Percentiles rank a stretch among this genome's conserved stretches.
These are phyloP conservation scores for Acrodontium crateriforme DNA, from an alignment of 2,329 filamentous ascomycete genomes.

Conservation along the genomic window DNA sequence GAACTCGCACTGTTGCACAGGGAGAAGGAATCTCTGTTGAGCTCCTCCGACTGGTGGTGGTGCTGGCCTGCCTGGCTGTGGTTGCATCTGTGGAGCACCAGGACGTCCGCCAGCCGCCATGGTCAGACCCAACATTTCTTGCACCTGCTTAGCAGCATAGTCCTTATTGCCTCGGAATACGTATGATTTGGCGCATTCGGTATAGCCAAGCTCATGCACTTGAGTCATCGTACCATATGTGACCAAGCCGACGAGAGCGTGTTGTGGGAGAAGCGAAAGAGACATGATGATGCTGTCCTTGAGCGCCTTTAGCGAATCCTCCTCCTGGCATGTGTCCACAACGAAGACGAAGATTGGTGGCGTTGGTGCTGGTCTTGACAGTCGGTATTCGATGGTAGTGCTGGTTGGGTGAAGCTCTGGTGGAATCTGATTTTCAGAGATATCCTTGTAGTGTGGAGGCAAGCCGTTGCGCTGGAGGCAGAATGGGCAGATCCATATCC, in stretches of 20 bases:
- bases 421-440: constrained; percentile 67
- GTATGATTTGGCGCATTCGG: constrained; percentile 95
- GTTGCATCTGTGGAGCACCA: constrained; percentile 44
- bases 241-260: constrained; percentile 69
- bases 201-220: constrained; percentile 96
- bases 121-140: constrained; percentile 84
- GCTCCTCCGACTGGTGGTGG: constrained; percentile 61
- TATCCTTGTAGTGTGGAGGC: constrained; percentile 80
- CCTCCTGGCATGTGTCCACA: constrained; percentile 78
- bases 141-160: constrained; percentile 96
- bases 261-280: constrained; percentile 65
- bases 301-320: constrained; percentile 67
- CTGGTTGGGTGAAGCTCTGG: constrained; percentile 70
- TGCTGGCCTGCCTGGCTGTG: constrained; percentile 52
- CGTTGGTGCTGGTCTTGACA: constrained; percentile 69
- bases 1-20: constrained; percentile 91
- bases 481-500: constrained; percentile 82
- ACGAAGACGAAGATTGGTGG: constrained; percentile 79
- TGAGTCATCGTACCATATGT: constrained; percentile 93
- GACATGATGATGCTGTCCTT: constrained; percentile 83
- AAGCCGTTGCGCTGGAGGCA: constrained; percentile 72
- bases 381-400: constrained; percentile 80
- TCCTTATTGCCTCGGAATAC: constrained; percentile 98
- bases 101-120: constrained; percentile 60
- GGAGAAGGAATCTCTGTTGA: constrained; percentile 79